A percentile compares a stretch with the other conserved stretches of the same genome.
Evolutionary conservation across 176 grass and related monocot genomes (phyloP).

Genomic region (Triticum monococcum): DNA sequence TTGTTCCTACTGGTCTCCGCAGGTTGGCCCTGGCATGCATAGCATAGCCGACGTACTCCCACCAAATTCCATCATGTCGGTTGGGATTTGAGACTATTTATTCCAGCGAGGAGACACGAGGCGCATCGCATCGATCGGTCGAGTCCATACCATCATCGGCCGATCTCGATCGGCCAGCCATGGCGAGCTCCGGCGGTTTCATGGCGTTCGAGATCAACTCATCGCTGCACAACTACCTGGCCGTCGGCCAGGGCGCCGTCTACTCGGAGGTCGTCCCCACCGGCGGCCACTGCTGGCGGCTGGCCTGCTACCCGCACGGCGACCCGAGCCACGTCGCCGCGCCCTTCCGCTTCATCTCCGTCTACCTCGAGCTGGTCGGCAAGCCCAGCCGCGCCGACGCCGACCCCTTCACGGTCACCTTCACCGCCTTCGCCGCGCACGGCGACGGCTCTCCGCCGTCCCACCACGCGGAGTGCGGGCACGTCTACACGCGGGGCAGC

Average conservation of each 20-base stretch:
- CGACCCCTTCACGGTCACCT: background rate
- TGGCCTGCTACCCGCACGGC: background rate
- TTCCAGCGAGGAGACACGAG: no score
- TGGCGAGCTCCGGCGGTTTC: no score
- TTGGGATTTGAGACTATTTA: no score
- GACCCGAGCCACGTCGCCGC: no score
- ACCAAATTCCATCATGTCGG: no score
- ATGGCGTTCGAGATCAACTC: background rate
- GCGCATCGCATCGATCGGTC: no score
- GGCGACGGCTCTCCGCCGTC: background rate
- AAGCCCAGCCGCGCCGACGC: background rate
- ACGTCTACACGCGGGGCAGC: background rate
- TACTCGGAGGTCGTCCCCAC: background rate
- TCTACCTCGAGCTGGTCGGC: background rate
- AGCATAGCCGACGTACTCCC: no score
- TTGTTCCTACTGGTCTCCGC: no score
- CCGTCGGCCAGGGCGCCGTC: background rate
- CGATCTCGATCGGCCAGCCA: no score
- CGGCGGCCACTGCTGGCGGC: conserved; percentile 17
- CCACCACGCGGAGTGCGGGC: background rate
- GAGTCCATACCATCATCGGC: no score
- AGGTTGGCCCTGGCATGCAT: no score
- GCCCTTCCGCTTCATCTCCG: background rate
- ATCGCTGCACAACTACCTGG: background rate
- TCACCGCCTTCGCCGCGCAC: background rate